Conservation (phyloP, 345 rosid genomes). For the Combretum micranthum region DNA sequence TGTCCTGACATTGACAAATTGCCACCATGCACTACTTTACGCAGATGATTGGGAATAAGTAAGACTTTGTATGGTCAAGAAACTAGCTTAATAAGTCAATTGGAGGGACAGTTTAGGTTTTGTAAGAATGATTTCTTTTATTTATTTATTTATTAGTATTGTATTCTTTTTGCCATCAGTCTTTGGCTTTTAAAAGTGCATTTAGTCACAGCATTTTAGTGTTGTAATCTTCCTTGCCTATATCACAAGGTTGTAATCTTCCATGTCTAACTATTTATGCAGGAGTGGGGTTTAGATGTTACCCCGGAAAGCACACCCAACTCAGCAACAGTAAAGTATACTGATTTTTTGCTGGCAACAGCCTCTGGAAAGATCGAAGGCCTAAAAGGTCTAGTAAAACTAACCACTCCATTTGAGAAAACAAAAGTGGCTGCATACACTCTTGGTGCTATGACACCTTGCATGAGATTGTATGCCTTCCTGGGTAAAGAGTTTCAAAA, state of each 20-base stretch:
- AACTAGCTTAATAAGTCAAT: no score
- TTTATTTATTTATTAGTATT: no score
- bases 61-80: no score
- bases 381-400: conserved; percentile 80
- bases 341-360: conserved; percentile 87
- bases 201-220: no score
- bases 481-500: conserved; percentile 66
- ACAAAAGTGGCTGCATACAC: conserved; percentile 97
- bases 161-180: no score
- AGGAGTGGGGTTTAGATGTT: conserved; percentile 81
- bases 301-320: conserved; percentile 43
- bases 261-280: conserved; percentile 25
- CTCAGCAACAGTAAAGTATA: conserved; percentile 68
- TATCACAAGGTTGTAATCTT: no score
- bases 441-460: conserved; percentile 92
- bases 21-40: no score
- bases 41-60: no score
- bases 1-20: no score
- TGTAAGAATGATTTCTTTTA: background rate
- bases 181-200: no score
- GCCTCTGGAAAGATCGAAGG: conserved; percentile 97
- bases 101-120: background rate
- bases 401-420: conserved; percentile 93
- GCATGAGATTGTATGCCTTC: conserved; percentile 89
- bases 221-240: no score